Percentiles rank a stretch among this genome's conserved stretches.
Conservation (phyloP, 2,329 filamentous ascomycete genomes). For the Penicillium thymicola region DNA sequence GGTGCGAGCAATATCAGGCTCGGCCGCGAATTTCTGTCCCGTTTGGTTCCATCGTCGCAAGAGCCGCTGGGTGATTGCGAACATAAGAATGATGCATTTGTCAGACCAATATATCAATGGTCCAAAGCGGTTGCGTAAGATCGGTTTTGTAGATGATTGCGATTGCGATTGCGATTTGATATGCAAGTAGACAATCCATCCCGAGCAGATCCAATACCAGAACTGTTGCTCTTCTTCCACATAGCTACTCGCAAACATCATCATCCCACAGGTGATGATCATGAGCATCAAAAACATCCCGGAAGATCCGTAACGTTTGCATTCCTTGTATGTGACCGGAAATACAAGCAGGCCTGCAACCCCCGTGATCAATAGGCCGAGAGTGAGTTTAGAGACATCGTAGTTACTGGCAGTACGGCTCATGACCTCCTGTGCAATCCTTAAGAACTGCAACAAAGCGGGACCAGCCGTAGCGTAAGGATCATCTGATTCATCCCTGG, state of each 20-base stretch:
- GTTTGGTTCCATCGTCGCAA: constrained; percentile 90
- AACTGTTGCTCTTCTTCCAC: constrained; percentile 98
- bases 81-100: constrained; percentile 37
- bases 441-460: constrained; percentile 57
- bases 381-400: constrained; percentile 55
- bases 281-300: constrained; percentile 48
- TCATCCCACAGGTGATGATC: constrained; percentile 65
- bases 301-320: constrained; percentile 28
- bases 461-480: constrained; percentile 21
- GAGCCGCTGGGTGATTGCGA: constrained; percentile 63
- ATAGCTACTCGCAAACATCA: constrained; percentile 98
- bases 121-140: not conserved
- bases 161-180: constrained; percentile 32
- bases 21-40: constrained; percentile 92
- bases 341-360: constrained; percentile 44
- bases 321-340: constrained; percentile 27
- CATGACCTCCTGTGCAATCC: constrained; percentile 71
- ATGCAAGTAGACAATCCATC: constrained; percentile 50
- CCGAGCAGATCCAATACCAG: constrained; percentile 81
- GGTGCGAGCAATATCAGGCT: constrained; percentile 74
- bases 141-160: not conserved
- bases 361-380: constrained; percentile 37
- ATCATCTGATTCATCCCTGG: constrained; percentile 2
- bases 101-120: constrained; percentile 4
- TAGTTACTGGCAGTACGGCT: constrained; percentile 93